Conservation (phyloP, 1,284 basidiomycete species). For the Rhodotorula sp. region DNA sequence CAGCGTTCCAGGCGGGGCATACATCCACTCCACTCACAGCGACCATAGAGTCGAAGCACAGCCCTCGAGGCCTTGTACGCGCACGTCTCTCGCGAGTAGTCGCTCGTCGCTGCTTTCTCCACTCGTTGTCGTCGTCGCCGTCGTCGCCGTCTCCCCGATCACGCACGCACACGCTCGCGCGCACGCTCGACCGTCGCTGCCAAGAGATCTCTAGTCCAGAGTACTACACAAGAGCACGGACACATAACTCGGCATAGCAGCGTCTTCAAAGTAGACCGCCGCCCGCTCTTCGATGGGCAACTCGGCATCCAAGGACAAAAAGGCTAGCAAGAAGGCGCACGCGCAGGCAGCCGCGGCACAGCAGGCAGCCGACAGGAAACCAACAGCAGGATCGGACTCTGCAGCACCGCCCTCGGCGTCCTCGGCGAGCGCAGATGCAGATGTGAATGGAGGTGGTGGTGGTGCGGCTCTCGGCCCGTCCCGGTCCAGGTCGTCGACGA, state of each 20-base stretch:
- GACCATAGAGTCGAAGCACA: no score
- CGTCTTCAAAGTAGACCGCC: neutral
- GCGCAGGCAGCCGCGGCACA: neutral
- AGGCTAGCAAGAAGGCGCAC: constrained; percentile 7
- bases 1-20: no score
- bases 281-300: constrained; percentile 23
- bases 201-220: no score
- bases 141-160: neutral
- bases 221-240: no score
- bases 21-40: no score
- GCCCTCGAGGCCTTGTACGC: no score
- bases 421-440: neutral
- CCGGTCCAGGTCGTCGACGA: constrained; percentile 9
- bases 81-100: no score
- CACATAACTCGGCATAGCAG: neutral
- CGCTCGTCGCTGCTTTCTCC: neutral
- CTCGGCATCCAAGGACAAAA: constrained; percentile 36
- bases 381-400: no score
- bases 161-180: neutral
- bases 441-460: neutral
- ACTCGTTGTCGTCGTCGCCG: neutral
- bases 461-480: constrained; percentile 5
- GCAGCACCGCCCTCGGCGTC: neutral
- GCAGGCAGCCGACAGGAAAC: neutral
- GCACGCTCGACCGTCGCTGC: neutral